These are phyloP conservation scores for Trichoderma erinaceum DNA, from an alignment of 495 filamentous ascomycete species.

Conservation along the genomic window DNA sequence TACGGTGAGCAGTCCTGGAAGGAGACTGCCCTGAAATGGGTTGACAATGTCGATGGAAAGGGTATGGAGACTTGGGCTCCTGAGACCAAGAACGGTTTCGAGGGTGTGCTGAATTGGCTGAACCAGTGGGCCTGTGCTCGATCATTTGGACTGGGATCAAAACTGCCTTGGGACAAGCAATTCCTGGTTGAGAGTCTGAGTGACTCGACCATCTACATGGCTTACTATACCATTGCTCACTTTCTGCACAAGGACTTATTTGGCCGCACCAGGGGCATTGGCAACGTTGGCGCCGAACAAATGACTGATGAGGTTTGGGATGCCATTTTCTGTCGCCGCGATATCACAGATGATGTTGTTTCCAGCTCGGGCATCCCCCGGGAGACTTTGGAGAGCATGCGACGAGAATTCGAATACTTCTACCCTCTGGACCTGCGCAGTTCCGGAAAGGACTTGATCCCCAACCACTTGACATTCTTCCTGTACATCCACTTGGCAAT, in stretches of 20 bases:
- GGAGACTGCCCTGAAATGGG: slow-evolving; percentile 61
- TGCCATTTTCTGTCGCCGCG: slow-evolving; percentile 65
- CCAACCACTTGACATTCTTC: slow-evolving; percentile 92
- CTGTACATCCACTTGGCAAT: slow-evolving; percentile 91
- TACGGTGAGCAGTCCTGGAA: slow-evolving; percentile 84
- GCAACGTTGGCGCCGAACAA: slow-evolving; percentile 67
- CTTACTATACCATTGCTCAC: slow-evolving; percentile 93
- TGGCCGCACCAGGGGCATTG: slow-evolving; percentile 61
- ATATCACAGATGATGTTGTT: slow-evolving; percentile 56
- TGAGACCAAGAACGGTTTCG: slow-evolving; percentile 78
- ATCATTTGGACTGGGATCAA: slow-evolving; percentile 87
- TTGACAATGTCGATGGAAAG: slow-evolving; percentile 54
- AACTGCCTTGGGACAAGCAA: slow-evolving; percentile 89
- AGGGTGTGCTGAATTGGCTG: slow-evolving; percentile 81
- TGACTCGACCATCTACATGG: slow-evolving; percentile 92
- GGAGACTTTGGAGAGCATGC: slow-evolving; percentile 66
- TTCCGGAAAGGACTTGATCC: slow-evolving; percentile 81
- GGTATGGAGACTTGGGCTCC: slow-evolving; percentile 70
- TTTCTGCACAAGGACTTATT: slow-evolving; percentile 73
- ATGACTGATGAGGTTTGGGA: slow-evolving; percentile 98
- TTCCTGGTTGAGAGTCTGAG: slow-evolving; percentile 89
- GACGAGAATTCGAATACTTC: slow-evolving; percentile 91
- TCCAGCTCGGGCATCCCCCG: slow-evolving; percentile 60
- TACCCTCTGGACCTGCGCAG: slow-evolving; percentile 85
- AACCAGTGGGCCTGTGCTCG: slow-evolving; percentile 93